phyloP scores from a whole-genome alignment of 768 basidiomycete genomes.

The Fomitopsis serialis region DNA sequence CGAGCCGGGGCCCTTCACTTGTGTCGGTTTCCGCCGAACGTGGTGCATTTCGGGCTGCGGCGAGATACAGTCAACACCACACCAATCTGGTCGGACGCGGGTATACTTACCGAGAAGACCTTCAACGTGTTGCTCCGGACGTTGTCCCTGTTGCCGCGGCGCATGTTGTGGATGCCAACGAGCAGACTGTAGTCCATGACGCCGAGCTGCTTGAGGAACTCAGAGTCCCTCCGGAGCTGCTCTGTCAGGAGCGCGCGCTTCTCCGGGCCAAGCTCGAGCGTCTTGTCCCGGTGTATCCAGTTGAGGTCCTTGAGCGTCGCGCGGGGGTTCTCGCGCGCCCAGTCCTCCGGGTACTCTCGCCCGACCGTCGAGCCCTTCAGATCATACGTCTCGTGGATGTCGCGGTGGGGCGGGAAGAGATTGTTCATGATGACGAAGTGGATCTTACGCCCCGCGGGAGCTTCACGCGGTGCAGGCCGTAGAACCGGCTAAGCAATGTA shows the following conservation, averaged over 20 bases:
- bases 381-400: constrained; percentile 97
- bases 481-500: constrained; percentile 89
- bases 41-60: constrained; percentile 65
- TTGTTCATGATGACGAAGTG: constrained; percentile 99
- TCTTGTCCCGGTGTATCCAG: constrained; percentile 80
- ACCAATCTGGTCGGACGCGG: background rate
- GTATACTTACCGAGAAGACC: constrained; percentile 76
- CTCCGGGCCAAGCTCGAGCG: constrained; percentile 91
- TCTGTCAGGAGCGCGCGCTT: constrained; percentile 88
- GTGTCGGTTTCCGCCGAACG: constrained; percentile 56
- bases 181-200: constrained; percentile 98
- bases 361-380: constrained; percentile 94
- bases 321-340: constrained; percentile 67
- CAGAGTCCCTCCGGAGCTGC: constrained; percentile 83
- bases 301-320: constrained; percentile 96
- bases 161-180: constrained; percentile 91
- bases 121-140: constrained; percentile 85
- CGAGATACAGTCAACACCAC: background rate
- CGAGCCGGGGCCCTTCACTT: constrained; percentile 46
- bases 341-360: constrained; percentile 81
- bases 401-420: constrained; percentile 94
- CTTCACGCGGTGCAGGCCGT: constrained; percentile 96
- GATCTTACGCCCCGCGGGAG: constrained; percentile 91
- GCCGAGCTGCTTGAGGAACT: constrained; percentile 71
- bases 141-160: constrained; percentile 87